phyloP scores from a whole-genome alignment of 306 rosid species.

The Crotalaria pallida region DNA sequence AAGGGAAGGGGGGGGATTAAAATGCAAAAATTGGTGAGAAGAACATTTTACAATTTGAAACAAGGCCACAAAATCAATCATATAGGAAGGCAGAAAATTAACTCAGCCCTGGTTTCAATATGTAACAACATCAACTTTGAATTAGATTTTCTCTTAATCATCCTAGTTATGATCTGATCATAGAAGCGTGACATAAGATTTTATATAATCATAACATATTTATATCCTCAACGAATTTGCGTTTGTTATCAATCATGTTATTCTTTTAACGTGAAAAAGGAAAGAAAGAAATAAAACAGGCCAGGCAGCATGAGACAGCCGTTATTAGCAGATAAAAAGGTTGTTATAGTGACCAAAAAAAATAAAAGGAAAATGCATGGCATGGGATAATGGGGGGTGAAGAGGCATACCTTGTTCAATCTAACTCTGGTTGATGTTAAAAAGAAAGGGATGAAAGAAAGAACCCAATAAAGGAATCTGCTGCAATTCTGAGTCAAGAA shows the following conservation, averaged over 20 bases:
- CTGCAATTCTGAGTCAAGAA: not conserved
- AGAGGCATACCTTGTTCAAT: slow-evolving; percentile 28
- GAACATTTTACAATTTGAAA: no score
- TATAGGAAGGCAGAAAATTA: not conserved
- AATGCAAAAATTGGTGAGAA: no score
- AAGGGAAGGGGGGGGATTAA: no score
- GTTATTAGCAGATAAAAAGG: not conserved
- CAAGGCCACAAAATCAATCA: not conserved
- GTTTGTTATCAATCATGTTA: not conserved
- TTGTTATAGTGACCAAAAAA: not conserved
- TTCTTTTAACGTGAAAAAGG: not conserved
- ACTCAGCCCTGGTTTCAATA: not conserved
- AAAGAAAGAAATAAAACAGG: not conserved
- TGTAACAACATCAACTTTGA: not conserved
- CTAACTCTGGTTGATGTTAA: not conserved
- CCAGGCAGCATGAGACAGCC: not conserved
- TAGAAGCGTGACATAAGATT: not conserved
- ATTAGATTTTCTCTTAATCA: not conserved
- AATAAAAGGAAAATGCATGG: not conserved
- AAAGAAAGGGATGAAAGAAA: slow-evolving; percentile 2
- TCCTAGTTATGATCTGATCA: not conserved
- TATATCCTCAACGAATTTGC: not conserved
- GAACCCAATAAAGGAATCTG: slow-evolving; percentile 6
- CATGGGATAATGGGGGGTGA: not conserved
- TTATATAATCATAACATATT: not conserved